Base-by-base conservation (phyloP, 495 filamentous ascomycete genomes). In the Neurospora pannonica region DNA sequence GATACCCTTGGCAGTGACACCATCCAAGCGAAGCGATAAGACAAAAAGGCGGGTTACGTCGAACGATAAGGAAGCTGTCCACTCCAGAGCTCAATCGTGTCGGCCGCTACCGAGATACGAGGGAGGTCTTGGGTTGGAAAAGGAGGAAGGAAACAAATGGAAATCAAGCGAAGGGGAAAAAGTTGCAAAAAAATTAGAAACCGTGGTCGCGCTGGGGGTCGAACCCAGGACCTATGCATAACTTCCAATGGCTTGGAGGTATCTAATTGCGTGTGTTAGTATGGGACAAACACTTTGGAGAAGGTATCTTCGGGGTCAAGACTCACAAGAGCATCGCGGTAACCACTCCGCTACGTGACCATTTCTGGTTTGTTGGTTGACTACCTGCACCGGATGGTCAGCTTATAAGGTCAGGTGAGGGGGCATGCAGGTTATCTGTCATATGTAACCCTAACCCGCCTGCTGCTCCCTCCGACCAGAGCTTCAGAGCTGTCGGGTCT, bases 201-300 rank as follows among this genome's bases (percentile, higher is more conserved):
- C 54, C 54, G 54, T 67, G 54, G 54, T 67, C 54, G 54, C 54
- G 54, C 54, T 67, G 54, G 54, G 54, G 54, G 54, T 67, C 54
- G 54, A 67, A 67, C 54, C 54, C 54, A 67, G 54, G 54, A 67
- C 54, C 54, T 62, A 62, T 67, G 54, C 54, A 67, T 67, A 67
- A 67, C 54, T 67, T 67, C 54, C 54, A 40, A 34, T 17, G 21
- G 24, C 43, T 28, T 48, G 71, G 43, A 71, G 38, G 71, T 43
- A 71, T 48, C 38, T 31, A 71, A 31, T 40, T 36, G 38, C 71
- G 40, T 72, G 42, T 72, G 48, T 48, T 42, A 72, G 40, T 72
- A 72, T 71, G 71, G 24, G 28, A 71, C 13, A 67, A 67, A 67
- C 54, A 67, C 54, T 36, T 71, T 43, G 28, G 28, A n/a, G 34